These are phyloP conservation scores for Lyophyllum semitale DNA, from an alignment of 768 basidiomycete genomes.

Conservation along the genomic window DNA sequence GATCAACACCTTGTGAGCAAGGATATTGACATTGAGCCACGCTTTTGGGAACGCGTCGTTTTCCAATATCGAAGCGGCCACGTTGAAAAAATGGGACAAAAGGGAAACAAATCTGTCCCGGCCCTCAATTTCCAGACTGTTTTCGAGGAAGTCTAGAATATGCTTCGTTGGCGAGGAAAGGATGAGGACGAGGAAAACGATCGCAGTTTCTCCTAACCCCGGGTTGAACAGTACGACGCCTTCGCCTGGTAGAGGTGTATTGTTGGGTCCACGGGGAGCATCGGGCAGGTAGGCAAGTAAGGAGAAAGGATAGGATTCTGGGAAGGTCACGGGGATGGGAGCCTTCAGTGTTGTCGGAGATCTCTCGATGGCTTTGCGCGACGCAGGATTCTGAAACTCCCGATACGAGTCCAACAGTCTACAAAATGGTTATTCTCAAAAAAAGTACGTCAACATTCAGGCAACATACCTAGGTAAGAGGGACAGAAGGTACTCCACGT, in stretches of 20 bases:
- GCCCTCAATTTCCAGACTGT: conserved; percentile 87
- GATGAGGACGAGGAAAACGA: conserved; percentile 81
- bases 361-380: conserved; percentile 69
- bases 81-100: conserved; percentile 78
- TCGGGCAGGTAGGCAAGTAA: conserved; percentile 71
- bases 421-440: conserved; percentile 9
- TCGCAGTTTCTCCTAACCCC: conserved; percentile 81
- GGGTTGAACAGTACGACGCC: conserved; percentile 64
- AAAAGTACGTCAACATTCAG: neutral
- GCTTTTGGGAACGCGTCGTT: conserved; percentile 87
- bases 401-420: conserved; percentile 88
- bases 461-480: conserved; percentile 76
- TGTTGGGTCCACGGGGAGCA: conserved; percentile 42
- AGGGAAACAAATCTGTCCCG: conserved; percentile 72
- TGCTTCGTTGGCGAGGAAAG: conserved; percentile 78
- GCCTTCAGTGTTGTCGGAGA: conserved; percentile 60
- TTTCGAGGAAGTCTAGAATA: conserved; percentile 77
- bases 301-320: conserved; percentile 92
- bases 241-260: conserved; percentile 42
- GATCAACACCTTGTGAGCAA: conserved; percentile 85
- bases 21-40: conserved; percentile 90
- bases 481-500: conserved; percentile 82
- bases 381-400: conserved; percentile 73
- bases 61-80: conserved; percentile 77
- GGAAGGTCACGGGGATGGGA: conserved; percentile 79